Percentiles rank a stretch among this genome's conserved stretches.
Evolutionary conservation across 768 basidiomycete species (phyloP).

Genomic region (Russula griseocarnosa): DNA sequence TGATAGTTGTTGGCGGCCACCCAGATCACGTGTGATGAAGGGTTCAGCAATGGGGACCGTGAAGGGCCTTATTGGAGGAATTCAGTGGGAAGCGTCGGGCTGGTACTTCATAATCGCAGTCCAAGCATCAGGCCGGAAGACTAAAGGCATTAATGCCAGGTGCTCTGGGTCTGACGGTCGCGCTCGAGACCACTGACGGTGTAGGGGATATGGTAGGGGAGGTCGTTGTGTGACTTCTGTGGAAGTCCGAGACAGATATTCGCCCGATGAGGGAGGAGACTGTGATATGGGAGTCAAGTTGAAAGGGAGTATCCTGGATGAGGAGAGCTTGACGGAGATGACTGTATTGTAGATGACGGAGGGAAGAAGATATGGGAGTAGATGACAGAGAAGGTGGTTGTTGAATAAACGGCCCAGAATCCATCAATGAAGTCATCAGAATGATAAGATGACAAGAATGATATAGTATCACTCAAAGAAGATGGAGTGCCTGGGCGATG

Average conservation of each 20-base stretch:
- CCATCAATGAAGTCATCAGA: no score
- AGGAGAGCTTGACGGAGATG: no score
- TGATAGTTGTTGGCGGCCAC: constrained; percentile 10
- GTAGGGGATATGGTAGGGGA: constrained; percentile 35
- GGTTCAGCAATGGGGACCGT: constrained; percentile 21
- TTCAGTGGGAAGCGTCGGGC: constrained; percentile 37
- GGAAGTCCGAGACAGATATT: constrained; percentile 41
- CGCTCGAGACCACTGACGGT: constrained; percentile 37
- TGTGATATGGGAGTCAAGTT: constrained; percentile 21
- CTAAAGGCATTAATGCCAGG: constrained; percentile 48
- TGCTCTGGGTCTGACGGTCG: constrained; percentile 32
- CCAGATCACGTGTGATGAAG: constrained; percentile 16
- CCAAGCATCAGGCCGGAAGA: constrained; percentile 47
- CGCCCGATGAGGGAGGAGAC: constrained; percentile 31
- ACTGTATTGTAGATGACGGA: no score
- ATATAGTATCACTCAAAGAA: no score
- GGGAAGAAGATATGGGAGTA: no score
- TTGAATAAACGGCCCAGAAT: no score
- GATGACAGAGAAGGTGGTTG: no score
- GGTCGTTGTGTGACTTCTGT: constrained; percentile 7
- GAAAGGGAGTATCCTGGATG: no score
- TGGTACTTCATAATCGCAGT: constrained; percentile 41
- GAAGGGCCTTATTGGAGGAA: constrained; percentile 30
- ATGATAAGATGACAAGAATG: no score
- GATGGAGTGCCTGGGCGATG: no score